Conservation (phyloP, 2,329 filamentous ascomycete species). For the Neoascochyta sp. region DNA sequence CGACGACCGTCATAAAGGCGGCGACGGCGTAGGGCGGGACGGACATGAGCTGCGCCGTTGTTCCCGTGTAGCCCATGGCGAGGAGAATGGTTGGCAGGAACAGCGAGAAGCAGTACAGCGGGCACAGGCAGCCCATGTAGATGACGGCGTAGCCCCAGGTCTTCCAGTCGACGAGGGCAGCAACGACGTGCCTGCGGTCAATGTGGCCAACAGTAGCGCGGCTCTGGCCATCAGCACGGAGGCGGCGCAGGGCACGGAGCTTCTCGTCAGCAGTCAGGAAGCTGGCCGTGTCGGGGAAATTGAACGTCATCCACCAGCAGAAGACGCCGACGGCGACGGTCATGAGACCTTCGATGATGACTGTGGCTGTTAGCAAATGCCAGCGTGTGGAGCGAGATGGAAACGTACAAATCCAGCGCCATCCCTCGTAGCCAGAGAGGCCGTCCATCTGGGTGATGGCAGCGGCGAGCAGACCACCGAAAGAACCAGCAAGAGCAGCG, state of each 20-base stretch:
- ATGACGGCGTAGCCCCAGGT: slow-evolving; percentile 55
- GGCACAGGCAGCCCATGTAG: slow-evolving; percentile 59
- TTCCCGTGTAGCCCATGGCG: slow-evolving; percentile 53
- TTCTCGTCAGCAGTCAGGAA: slow-evolving; percentile 55
- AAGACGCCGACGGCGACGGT: slow-evolving; percentile 36
- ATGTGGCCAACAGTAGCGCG: slow-evolving; percentile 53
- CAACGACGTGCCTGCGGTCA: slow-evolving; percentile 39
- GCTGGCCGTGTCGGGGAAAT: slow-evolving; percentile 59
- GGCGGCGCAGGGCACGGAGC: slow-evolving; percentile 57
- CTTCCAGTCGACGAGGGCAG: slow-evolving; percentile 48
- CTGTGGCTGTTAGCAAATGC: slow-evolving; percentile 15
- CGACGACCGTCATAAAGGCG: slow-evolving; percentile 62
- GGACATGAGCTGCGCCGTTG: slow-evolving; percentile 66
- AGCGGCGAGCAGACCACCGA: slow-evolving; percentile 57
- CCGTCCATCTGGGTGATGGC: slow-evolving; percentile 60
- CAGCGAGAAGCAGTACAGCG: slow-evolving; percentile 35
- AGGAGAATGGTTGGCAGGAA: slow-evolving; percentile 49
- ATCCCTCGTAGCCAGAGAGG: slow-evolving; percentile 44
- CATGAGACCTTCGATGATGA: slow-evolving; percentile 38
- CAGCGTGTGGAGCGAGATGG: not conserved
- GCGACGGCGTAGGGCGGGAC: slow-evolving; percentile 74
- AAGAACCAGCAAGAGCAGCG: slow-evolving; percentile 56
- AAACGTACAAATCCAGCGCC: slow-evolving; percentile 39
- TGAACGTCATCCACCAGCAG: slow-evolving; percentile 58
- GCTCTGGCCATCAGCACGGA: slow-evolving; percentile 66